Conservation (phyloP, 1,284 basidiomycete species). For the Coniferiporia weirii region DNA sequence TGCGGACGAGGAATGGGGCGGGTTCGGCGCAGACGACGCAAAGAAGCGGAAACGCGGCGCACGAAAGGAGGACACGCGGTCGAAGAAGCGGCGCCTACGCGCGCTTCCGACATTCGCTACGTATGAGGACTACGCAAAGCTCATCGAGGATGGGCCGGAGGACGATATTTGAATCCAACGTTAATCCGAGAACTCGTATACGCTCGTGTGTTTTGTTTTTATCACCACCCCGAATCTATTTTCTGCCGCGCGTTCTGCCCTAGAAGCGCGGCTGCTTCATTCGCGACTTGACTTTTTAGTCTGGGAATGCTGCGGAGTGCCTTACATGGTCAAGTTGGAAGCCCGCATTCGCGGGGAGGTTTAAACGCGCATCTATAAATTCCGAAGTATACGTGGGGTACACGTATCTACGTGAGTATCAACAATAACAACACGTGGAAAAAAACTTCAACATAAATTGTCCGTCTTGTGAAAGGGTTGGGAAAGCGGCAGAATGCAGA, state of each 20-base stretch:
- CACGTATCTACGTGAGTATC: neutral
- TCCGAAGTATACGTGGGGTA: neutral
- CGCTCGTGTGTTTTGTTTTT: too few relatives aligned
- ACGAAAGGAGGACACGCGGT: conserved; percentile 41
- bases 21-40: conserved; percentile 38
- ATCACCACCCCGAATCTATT: too few relatives aligned
- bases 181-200: neutral
- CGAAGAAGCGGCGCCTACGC: conserved; percentile 69
- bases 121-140: conserved; percentile 91
- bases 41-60: conserved; percentile 44
- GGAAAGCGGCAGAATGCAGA: neutral
- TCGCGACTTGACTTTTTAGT: too few relatives aligned
- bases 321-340: neutral
- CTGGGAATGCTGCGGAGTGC: too few relatives aligned
- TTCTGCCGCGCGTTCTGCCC: too few relatives aligned
- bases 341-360: neutral
- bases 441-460: neutral
- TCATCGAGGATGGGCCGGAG: conserved; percentile 84
- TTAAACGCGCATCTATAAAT: neutral
- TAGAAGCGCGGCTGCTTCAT: neutral
- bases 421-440: neutral
- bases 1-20: conserved; percentile 52
- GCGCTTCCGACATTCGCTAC: conserved; percentile 85
- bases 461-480: neutral
- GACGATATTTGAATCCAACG: conserved; percentile 32